Conservation (phyloP, 75 land plant genomes). For the Larix kaempferi region DNA sequence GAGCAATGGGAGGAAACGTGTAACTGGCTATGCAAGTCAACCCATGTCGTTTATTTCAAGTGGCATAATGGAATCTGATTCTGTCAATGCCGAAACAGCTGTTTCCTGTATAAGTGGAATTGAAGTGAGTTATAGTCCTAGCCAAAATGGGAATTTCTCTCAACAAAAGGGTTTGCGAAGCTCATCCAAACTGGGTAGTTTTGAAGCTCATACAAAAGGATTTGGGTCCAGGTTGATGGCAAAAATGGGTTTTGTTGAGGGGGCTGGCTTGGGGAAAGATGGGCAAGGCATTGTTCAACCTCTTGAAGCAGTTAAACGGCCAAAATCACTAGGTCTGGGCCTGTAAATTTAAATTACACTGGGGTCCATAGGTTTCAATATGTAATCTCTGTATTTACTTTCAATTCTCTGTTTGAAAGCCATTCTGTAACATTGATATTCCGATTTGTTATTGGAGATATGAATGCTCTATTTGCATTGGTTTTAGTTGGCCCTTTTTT, state of each 20-base stretch:
- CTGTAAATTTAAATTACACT: too few relatives aligned
- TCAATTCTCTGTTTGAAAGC: too few relatives aligned
- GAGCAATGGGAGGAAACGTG: slow-evolving; percentile 10
- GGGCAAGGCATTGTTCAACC: slow-evolving; percentile 80
- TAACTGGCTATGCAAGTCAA: slow-evolving; percentile 40
- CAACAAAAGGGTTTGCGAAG: background rate
- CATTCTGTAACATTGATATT: too few relatives aligned
- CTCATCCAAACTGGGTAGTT: slow-evolving; percentile 32
- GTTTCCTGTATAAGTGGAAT: background rate
- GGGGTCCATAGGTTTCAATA: too few relatives aligned
- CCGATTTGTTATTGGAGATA: too few relatives aligned
- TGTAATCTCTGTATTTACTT: too few relatives aligned
- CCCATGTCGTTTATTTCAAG: slow-evolving; percentile 86
- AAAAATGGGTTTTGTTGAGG: slow-evolving; percentile 82
- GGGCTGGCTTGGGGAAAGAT: slow-evolving; percentile 79
- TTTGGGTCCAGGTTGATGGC: slow-evolving; percentile 91
- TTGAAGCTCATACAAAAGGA: slow-evolving; percentile 93
- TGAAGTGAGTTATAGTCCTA: background rate
- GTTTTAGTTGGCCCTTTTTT: too few relatives aligned
- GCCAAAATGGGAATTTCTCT: background rate
- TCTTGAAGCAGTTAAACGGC: slow-evolving; percentile 57
- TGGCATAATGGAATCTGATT: slow-evolving; percentile 60
- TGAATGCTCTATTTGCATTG: too few relatives aligned
- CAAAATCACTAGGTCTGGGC: slow-evolving; percentile 81
- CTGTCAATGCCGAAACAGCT: slow-evolving; percentile 7